Evolutionary conservation across 164 flowering plant genomes (phyloP), one percentile per base, ranked within the genome.

Genomic region (Houttuynia cordata): DNA sequence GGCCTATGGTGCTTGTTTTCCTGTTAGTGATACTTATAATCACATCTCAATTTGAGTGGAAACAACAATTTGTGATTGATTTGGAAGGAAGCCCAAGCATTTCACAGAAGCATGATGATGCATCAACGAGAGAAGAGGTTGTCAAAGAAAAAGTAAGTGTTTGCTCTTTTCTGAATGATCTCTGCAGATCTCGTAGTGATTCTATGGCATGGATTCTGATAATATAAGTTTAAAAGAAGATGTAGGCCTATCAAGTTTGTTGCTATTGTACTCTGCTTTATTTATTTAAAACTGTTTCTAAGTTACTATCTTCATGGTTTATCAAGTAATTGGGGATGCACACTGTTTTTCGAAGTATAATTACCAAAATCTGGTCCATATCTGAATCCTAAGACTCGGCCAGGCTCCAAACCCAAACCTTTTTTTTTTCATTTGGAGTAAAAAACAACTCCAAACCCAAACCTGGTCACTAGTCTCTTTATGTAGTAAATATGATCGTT

Each of bases 1-100:
- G 97, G 62, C 84, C 94, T 5, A 71, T 82, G 79, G 64, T 86
- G 63, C 84, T 89, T 54, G 91, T 78, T 51, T 87, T 81, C 55
- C 67, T 89, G 65, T 65, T 89, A 61, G 17, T 89, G 56, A 50
- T 85, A 56, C 79, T 89, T 47, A 79, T 89, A 50, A 78, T 87
- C 23, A 89, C 97, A 12, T 89, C 94, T 24, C 97, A 89, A 62
- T 83, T 89, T 74, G 94, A 89, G 58, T 89, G 97, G 97, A 85
- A 80, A 62, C 94, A 86, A 69, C 94, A 73, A 24, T 77, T 83
- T 23, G 84, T 75, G 40, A 66, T 53, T 57, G 94, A 89, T 53
- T 59, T 75, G 41, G 94, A 85, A 42, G 2, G 77, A 5, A 70
- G 53, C 58, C 80, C 81, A 0, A 71, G 64, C 47, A 58, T 79